These are phyloP conservation scores for Sclerotinia minor DNA, from an alignment of 2,329 filamentous ascomycete species.

Conservation along the genomic window DNA sequence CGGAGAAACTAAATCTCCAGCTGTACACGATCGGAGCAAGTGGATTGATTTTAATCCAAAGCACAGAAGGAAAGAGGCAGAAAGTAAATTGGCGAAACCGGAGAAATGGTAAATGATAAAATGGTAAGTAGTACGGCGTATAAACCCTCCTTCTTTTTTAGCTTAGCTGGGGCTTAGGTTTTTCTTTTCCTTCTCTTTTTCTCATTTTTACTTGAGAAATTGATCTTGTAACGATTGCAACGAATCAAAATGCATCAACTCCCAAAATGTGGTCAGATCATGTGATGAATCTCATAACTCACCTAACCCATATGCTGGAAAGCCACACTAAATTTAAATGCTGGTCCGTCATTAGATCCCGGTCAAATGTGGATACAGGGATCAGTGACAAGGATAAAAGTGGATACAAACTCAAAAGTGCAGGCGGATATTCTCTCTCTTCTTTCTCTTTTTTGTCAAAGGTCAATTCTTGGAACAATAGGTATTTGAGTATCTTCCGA, in stretches of 20 bases:
- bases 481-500: not conserved
- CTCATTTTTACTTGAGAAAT: not conserved
- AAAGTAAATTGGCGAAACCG: not conserved
- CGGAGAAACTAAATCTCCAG: not conserved
- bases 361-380: not conserved
- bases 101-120: not conserved
- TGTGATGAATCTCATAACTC: not conserved
- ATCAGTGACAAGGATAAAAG: not conserved
- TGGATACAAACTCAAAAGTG: not conserved
- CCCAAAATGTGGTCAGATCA: not conserved
- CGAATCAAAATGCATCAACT: not conserved
- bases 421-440: not conserved
- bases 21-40: not conserved
- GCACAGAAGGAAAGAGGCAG: not conserved
- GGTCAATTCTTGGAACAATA: too few relatives aligned
- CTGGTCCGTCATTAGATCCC: not conserved
- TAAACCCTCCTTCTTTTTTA: not conserved
- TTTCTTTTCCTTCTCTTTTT: not conserved
- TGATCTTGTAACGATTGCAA: not conserved
- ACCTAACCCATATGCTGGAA: not conserved
- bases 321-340: conserved; percentile 7
- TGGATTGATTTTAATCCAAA: not conserved
- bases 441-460: not conserved
- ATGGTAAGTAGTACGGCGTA: not conserved
- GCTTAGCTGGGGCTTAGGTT: too few relatives aligned